Base-by-base conservation (phyloP, 768 basidiomycete species). In the Mycena haematopus region DNA sequence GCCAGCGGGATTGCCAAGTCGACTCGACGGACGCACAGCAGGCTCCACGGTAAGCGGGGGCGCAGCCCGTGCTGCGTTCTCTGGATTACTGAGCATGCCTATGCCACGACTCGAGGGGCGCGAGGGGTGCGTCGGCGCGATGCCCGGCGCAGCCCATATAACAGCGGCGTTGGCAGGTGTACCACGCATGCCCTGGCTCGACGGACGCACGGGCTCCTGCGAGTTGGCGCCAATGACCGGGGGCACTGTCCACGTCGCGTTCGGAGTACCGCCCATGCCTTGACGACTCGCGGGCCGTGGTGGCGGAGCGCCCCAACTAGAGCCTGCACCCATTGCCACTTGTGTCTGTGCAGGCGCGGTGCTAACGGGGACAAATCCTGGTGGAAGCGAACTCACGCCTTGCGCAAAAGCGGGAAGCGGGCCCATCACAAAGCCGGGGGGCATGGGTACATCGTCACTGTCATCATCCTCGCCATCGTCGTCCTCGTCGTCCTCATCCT, bases 371-470 rank as follows among this genome's bases (percentile, higher is more conserved):
- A 65, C 55, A 24, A 65, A 65, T 1, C 58, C 63, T 5, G 50
- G 42, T 2, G 63, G 63, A 17, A 46, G 56, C n/a, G 44, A 8
- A 13, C 21, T 52, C 19, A 60, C 63, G 29, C 58, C 58, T 55
- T 60, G 63, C 6, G 58, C 58, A 31, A 60, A 65, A 6, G 58
- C 63, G 7, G 63, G 63, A 1, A 65, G 51, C 15, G 63, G 63
- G 1, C 54, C 50, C 31, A 65, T 11, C 40, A 40, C 54, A 27
- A 52, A 27, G 31, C 55, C 62, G 24, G 55, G 61, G 31, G 59
- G 61, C 33, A 62, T 44, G 6, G 50, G 19, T 24, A 29, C 31
- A 52, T 36, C 44, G 15, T 47, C 24, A 10, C 40, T 42, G 14
- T 42, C 44, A 45, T 36, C 42, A 52, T 36, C 44, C 8, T 47